These are phyloP conservation scores for Takakia lepidozioides DNA, from an alignment of 225 moss, liverwort and hornwort species.

Conservation along the genomic window DNA sequence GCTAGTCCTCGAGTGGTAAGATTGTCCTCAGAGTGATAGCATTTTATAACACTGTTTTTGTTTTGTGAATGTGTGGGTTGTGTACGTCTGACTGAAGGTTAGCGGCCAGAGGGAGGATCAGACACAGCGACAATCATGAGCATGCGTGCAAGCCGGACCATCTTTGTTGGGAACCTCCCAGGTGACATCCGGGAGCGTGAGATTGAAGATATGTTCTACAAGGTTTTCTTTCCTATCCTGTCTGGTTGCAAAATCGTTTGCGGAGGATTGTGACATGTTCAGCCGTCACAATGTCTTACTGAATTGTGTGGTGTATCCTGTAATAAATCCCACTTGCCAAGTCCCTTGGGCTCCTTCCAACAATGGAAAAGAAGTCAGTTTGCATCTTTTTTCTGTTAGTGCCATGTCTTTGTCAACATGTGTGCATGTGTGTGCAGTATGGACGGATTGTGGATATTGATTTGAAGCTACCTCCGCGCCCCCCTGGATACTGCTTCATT, in stretches of 20 bases:
- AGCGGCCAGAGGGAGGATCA: neutral
- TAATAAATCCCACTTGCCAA: too few relatives aligned
- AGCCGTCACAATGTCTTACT: too few relatives aligned
- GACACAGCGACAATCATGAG: constrained; percentile 40
- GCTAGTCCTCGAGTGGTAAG: constrained; percentile 56
- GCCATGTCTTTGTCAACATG: too few relatives aligned
- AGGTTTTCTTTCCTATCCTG: too few relatives aligned
- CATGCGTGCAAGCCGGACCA: constrained; percentile 93
- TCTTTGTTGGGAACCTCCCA: constrained; percentile 91
- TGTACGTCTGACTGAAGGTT: neutral
- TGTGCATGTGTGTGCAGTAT: constrained; percentile 37
- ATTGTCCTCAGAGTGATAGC: constrained; percentile 30
- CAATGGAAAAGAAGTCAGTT: too few relatives aligned
- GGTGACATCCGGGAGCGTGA: constrained; percentile 95
- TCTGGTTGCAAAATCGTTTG: too few relatives aligned
- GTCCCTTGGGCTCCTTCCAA: too few relatives aligned
- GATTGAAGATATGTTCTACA: constrained; percentile 91
- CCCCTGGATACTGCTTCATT: constrained; percentile 89
- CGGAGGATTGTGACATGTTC: too few relatives aligned
- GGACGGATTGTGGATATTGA: constrained; percentile 91
- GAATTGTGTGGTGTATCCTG: too few relatives aligned
- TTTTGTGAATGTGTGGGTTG: neutral
- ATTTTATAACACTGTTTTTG: neutral
- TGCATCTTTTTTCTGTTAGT: too few relatives aligned
- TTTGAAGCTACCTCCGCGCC: constrained; percentile 85